phyloP scores from a whole-genome alignment of 1,284 basidiomycete species.

The Ustilago shanxiensis region DNA sequence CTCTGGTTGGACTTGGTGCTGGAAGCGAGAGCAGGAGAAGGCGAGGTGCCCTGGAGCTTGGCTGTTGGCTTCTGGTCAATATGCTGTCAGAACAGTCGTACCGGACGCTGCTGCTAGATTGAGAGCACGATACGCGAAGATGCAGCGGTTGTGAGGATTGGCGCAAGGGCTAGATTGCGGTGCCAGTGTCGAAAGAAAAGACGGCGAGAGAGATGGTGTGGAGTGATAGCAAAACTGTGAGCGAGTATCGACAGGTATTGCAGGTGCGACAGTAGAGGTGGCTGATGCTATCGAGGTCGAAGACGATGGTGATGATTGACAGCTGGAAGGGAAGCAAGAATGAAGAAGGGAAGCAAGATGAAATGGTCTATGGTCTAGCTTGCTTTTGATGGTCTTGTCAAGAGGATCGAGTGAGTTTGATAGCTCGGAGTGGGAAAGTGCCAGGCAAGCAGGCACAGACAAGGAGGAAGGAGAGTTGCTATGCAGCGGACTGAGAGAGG shows the following conservation, averaged over 20 bases:
- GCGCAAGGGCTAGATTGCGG: background rate
- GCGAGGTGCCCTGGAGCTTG: background rate
- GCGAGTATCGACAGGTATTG: background rate
- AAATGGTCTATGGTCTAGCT: background rate
- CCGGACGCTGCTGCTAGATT: slow-evolving; percentile 22
- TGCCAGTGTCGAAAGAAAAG: background rate
- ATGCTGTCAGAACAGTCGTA: slow-evolving; percentile 19
- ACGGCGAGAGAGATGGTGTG: background rate
- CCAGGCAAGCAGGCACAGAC: slow-evolving; percentile 1
- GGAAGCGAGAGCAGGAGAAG: background rate
- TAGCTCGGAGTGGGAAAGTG: background rate
- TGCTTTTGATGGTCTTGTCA: slow-evolving; percentile 9
- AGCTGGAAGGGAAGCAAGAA: background rate
- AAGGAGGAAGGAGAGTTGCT: background rate
- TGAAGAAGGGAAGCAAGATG: slow-evolving; percentile 6
- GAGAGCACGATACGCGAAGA: background rate
- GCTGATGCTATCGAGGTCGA: background rate
- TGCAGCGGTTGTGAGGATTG: background rate
- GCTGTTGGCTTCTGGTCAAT: slow-evolving; percentile 1
- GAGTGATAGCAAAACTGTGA: background rate
- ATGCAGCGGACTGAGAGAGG: slow-evolving; percentile 11
- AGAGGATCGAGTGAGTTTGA: slow-evolving; percentile 10
- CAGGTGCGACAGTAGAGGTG: background rate
- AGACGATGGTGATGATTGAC: background rate
- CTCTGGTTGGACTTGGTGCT: background rate